A percentile compares a stretch with the other conserved stretches of the same genome.
Conservation (phyloP, 768 basidiomycete species). For the Albatrellus ellisii region DNA sequence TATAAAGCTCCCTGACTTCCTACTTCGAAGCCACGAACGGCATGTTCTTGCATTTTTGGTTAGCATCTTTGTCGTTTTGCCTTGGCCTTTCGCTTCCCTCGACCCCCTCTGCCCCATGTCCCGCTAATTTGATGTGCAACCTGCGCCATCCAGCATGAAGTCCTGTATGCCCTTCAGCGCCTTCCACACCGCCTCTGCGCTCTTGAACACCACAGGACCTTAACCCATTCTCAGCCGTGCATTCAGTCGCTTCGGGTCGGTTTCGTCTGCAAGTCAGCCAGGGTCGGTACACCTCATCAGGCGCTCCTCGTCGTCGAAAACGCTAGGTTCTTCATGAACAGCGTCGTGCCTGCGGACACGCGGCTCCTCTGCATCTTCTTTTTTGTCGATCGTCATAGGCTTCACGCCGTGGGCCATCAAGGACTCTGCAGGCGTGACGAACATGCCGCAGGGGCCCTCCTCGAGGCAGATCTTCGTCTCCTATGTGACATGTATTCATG, state of each 20-base stretch:
- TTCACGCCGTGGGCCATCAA: constrained; percentile 7
- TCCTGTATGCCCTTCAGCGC: constrained; percentile 72
- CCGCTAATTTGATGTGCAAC: constrained; percentile 76
- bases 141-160: constrained; percentile 81
- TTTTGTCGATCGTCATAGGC: constrained; percentile 22
- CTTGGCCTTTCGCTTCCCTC: constrained; percentile 33
- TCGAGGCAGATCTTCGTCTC: constrained; percentile 96
- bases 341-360: constrained; percentile 61
- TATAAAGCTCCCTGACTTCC: constrained; percentile 81
- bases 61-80: constrained; percentile 82
- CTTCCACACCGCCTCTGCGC: constrained; percentile 53
- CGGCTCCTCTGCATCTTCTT: constrained; percentile 21
- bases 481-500: constrained; percentile 90
- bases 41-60: constrained; percentile 97
- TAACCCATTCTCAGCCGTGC: constrained; percentile 84
- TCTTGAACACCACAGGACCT: constrained; percentile 88
- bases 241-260: constrained; percentile 64
- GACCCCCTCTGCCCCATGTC: constrained; percentile 58
- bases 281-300: constrained; percentile 53
- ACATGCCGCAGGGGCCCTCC: constrained; percentile 82
- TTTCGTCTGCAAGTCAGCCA: constrained; percentile 85
- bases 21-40: constrained; percentile 94
- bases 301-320: constrained; percentile 79
- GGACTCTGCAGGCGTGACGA: constrained; percentile 24
- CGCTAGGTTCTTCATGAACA: constrained; percentile 90